Evolutionary conservation across 495 filamentous ascomycete genomes (phyloP).

Genomic region (Pyronema omphalodes): DNA sequence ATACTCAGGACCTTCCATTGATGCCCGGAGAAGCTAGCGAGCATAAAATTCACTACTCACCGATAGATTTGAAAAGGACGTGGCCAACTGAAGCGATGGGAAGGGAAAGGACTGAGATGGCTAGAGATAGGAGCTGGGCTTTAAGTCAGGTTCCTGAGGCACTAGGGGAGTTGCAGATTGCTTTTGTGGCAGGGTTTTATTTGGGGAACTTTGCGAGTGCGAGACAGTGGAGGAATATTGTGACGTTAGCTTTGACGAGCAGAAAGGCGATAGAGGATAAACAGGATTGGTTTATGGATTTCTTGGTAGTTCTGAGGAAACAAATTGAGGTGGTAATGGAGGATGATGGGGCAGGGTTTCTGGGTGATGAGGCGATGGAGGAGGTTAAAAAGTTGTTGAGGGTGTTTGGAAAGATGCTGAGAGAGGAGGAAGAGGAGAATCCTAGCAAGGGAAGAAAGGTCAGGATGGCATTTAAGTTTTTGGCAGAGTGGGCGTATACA

Average conservation of each 20-base stretch:
- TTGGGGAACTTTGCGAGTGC: slow-evolving; percentile 72
- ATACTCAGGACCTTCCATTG: neutral
- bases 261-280: slow-evolving; percentile 31
- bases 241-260: slow-evolving; percentile 47
- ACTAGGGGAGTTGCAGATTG: slow-evolving; percentile 74
- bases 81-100: slow-evolving; percentile 54
- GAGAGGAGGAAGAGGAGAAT: slow-evolving; percentile 27
- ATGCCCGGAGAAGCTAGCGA: neutral
- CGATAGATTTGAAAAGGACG: slow-evolving; percentile 30
- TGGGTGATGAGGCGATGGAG: slow-evolving; percentile 35
- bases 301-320: slow-evolving; percentile 44
- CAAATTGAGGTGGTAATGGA: slow-evolving; percentile 58
- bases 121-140: slow-evolving; percentile 53
- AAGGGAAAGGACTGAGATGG: slow-evolving; percentile 49
- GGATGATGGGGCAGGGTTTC: slow-evolving; percentile 32
- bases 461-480: slow-evolving; percentile 30
- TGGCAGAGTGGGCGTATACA: slow-evolving; percentile 37
- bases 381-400: slow-evolving; percentile 36
- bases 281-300: slow-evolving; percentile 37
- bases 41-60: slow-evolving; percentile 10
- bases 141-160: slow-evolving; percentile 39
- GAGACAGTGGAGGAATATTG: slow-evolving; percentile 70
- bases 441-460: slow-evolving; percentile 7
- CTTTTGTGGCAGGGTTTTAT: slow-evolving; percentile 62
- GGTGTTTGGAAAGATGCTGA: slow-evolving; percentile 32